Evolutionary conservation across 1,284 basidiomycete genomes (phyloP), one percentile per base, ranked within the genome.

Genomic region (Moesziomyces aphidis): DNA sequence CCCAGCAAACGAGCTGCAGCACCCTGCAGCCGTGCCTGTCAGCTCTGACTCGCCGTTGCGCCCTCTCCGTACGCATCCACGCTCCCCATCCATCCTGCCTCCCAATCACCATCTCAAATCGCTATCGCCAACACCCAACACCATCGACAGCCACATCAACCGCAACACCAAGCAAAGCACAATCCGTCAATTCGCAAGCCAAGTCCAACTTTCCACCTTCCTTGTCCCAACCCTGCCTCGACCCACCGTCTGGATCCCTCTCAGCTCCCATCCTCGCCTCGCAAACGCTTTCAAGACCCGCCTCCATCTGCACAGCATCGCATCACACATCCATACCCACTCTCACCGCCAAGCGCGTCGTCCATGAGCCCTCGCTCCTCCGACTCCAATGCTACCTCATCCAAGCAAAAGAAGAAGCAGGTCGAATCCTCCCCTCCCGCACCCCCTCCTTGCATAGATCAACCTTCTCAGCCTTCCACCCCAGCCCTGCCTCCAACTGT

Each of bases 381-480:
- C 34, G 58, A 65, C 55, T 50, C 46, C 36, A 55, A 71, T 65
- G 58, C 59, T 28, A 53, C 59, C 39, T 45, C 46, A 28, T 31
- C 59, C 55, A 60, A 72, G 59, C 63, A 66, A 64, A 66, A 66
- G 36, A 72, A 72, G 55, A 72, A 62, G 43, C 50, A 62, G 24
- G 50, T 22, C 50, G 39, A 55, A 17, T 53, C 53, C 5, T 17
- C 44, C 10, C 8, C 57, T 44, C 42, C 51, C 21, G 9, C 17
- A 3, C 43, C 57, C 22, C 21, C 55, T 50, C 31, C 47, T 39
- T n/a, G 50, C 31, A 15, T 26, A 21, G 43, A 43, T 39, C 24
- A 31, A 19, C 44, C 46, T 21, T 13, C 55, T 26, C 47, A 45
- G 1, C 31, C 55, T 15, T 28, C 48, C 3, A 24, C 50, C 11